Conservation (phyloP, 2,329 filamentous ascomycete genomes). For the Cladosporium sp. region DNA sequence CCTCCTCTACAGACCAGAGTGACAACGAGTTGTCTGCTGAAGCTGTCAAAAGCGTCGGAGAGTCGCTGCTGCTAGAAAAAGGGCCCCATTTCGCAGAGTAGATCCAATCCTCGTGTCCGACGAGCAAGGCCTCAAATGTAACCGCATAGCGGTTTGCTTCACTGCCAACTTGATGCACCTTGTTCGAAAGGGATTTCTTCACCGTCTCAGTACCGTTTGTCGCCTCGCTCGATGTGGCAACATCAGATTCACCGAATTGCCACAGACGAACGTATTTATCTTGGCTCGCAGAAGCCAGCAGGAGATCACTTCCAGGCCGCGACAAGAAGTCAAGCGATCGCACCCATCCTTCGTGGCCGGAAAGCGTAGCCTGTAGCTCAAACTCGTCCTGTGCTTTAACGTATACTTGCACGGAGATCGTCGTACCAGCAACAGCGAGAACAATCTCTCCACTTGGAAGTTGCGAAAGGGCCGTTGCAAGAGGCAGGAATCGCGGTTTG, state of each 20-base stretch:
- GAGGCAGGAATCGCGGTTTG: conserved; percentile 76
- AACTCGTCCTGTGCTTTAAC: conserved; percentile 58
- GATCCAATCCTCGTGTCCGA: conserved; percentile 98
- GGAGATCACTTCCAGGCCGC: conserved; percentile 61
- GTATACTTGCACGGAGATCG: conserved; percentile 77
- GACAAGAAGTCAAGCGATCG: conserved; percentile 75
- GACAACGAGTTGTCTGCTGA: conserved; percentile 94
- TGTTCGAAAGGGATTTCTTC: conserved; percentile 71
- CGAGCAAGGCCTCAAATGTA: conserved; percentile 88
- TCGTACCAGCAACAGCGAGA: conserved; percentile 84
- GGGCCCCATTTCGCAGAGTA: conserved; percentile 80
- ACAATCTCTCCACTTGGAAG: conserved; percentile 53
- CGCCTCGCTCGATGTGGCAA: not conserved
- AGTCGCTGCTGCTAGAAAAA: conserved; percentile 38
- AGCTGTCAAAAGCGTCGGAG: conserved; percentile 67
- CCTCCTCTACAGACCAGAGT: conserved; percentile 83
- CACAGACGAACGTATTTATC: conserved; percentile 96
- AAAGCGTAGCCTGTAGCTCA: conserved; percentile 70
- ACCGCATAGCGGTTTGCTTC: conserved; percentile 68
- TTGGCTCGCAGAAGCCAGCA: conserved; percentile 91
- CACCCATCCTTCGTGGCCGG: conserved; percentile 94
- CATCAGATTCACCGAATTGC: conserved; percentile 72
- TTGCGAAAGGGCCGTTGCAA: conserved; percentile 68
- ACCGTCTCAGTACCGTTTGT: not conserved
- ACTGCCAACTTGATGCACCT: conserved; percentile 73